Base-by-base conservation (phyloP, 192 early-diverging fungal species). In the Umbelopsis ramanniana region DNA sequence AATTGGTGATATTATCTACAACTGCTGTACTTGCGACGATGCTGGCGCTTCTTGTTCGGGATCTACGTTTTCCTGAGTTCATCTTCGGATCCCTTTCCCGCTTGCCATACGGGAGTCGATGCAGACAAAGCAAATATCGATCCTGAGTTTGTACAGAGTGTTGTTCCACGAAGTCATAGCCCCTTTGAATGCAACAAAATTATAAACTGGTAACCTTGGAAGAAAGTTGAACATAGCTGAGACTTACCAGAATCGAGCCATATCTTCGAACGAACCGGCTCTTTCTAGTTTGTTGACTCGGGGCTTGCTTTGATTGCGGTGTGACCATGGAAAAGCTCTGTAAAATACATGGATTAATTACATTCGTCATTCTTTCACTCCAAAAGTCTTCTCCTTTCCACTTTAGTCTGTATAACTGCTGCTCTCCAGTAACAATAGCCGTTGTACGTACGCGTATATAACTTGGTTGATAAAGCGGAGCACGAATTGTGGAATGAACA, bases 121-220 rank as follows among this genome's bases (percentile, higher is more conserved):
- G 95, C 5, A 92, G 82, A 33, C 93, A 90, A 10, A 98, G 83
- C 3, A 97, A 81, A 76, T 93, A 98, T 26, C 92, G 90, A 63
- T 98, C 96, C 69, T 86, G 87, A 14, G 94, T 96, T 14, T 88
- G 86, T 9, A 94, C 92, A 45, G 95, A 77, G 75, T 98, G 94
- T 52, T 95, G 90, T 48, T 98, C 89, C 2, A 37, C 86, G 80
- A 66, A 74, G 83, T 71, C 82, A 50, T 52, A 79, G 77, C 74
- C 83, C 87, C 57, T 71, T 52, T 11, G 4, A 26, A 68, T 29
- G 29, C 29, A 10, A 26, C 2, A 14, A 5, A 1, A 43, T 15
- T 89, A 82, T 46, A 78, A 75, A 52, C 76, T 84, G 15, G 19
- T 54, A 21, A 2, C 17, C 19, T 21, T 21, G 5, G 15, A 6